These are phyloP conservation scores for Clitopilus hobsonii DNA, from an alignment of 768 basidiomycete species.

Conservation along the genomic window DNA sequence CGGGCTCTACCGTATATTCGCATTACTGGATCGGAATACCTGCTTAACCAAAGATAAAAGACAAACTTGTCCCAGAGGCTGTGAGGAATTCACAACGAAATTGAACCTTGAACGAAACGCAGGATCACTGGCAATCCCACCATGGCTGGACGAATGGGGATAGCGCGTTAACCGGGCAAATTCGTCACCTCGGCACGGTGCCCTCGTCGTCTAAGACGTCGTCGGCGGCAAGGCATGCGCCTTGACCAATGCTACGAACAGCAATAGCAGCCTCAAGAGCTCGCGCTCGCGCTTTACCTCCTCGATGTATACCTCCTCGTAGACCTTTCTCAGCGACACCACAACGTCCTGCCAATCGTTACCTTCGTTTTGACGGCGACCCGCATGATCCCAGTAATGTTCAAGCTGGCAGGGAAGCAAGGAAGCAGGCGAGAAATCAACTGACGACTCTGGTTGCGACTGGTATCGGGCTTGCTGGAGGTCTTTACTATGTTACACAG, in stretches of 20 bases:
- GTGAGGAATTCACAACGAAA: no score
- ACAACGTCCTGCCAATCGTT: background rate
- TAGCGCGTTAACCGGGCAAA: background rate
- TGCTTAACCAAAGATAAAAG: no score
- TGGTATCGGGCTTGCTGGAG: conserved; percentile 8
- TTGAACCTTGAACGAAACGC: no score
- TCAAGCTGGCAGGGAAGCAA: background rate
- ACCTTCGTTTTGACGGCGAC: background rate
- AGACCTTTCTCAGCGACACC: background rate
- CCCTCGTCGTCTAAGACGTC: background rate
- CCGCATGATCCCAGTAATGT: background rate
- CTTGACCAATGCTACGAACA: background rate
- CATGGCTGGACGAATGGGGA: no score
- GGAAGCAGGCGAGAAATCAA: background rate
- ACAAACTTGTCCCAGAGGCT: no score
- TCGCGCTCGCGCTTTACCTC: background rate
- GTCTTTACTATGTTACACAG: conserved; percentile 30
- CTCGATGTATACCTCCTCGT: background rate
- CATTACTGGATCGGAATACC: no score
- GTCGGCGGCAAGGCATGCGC: background rate
- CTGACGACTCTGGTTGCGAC: background rate
- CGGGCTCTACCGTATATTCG: no score
- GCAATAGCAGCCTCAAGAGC: background rate
- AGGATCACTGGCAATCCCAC: no score
- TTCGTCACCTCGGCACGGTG: background rate